These are phyloP conservation scores for Neoarthrinium moseri DNA, from an alignment of 2,329 filamentous ascomycete species.

Conservation along the genomic window DNA sequence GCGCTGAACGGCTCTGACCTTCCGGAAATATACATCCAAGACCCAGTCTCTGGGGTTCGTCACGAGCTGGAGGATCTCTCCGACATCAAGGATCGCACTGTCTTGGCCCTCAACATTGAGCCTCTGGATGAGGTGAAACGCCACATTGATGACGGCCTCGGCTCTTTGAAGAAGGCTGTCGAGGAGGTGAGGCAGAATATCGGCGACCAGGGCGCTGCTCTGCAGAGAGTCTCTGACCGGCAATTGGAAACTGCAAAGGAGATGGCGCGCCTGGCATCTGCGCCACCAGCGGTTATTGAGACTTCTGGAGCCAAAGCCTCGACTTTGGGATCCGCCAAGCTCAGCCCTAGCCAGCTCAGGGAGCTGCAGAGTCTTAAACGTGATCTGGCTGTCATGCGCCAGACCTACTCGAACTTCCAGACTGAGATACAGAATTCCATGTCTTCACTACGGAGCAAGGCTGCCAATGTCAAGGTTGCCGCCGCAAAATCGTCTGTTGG, in stretches of 20 bases:
- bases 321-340: constrained; percentile 30
- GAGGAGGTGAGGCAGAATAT: constrained; percentile 82
- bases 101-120: constrained; percentile 93
- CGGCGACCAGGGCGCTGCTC: constrained; percentile 75
- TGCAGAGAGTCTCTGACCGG: constrained; percentile 85
- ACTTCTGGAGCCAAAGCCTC: constrained; percentile 44
- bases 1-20: constrained; percentile 90
- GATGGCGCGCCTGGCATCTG: constrained; percentile 61
- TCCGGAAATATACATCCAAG: constrained; percentile 97
- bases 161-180: constrained; percentile 76
- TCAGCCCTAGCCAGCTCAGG: constrained; percentile 62
- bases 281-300: constrained; percentile 45
- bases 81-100: constrained; percentile 92
- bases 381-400: constrained; percentile 86
- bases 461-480: constrained; percentile 73
- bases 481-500: constrained; percentile 72
- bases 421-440: constrained; percentile 87
- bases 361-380: constrained; percentile 82
- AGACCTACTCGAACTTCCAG: constrained; percentile 90
- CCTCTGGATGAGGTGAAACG: constrained; percentile 92
- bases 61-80: constrained; percentile 92
- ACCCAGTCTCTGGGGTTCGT: constrained; percentile 90
- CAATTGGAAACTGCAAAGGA: constrained; percentile 90
- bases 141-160: constrained; percentile 90
- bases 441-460: constrained; percentile 78